phyloP scores from a whole-genome alignment of 1,139 yeast species.

The Diutina sp. region DNA sequence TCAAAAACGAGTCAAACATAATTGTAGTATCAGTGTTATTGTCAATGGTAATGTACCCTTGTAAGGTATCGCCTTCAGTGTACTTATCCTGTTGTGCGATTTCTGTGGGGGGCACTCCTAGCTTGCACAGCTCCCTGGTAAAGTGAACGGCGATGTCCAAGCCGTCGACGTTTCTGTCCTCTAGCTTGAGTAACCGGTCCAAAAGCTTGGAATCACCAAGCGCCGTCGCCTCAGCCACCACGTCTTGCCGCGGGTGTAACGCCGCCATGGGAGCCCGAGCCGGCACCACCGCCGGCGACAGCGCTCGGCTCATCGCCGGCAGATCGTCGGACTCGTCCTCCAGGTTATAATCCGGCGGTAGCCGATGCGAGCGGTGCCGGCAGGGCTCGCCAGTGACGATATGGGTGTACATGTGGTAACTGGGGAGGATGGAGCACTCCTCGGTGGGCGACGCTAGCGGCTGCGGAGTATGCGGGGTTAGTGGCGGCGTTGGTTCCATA shows the following conservation, averaged over 20 bases:
- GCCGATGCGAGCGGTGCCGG: not conserved
- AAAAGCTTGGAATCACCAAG: not conserved
- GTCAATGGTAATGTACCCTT: conserved; percentile 36
- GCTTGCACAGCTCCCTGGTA: conserved; percentile 23
- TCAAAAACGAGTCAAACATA: conserved; percentile 44
- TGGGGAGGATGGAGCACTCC: conserved; percentile 1
- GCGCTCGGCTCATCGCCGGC: not conserved
- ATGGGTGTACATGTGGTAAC: not conserved
- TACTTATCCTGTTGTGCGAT: conserved; percentile 24
- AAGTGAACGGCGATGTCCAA: conserved; percentile 18
- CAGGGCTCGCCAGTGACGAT: not conserved
- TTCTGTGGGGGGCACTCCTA: conserved; percentile 15
- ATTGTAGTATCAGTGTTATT: conserved; percentile 27
- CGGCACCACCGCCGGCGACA: not conserved
- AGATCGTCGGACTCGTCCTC: not conserved
- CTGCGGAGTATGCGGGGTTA: not conserved
- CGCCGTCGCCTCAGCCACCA: not conserved
- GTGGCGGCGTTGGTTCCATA: not conserved
- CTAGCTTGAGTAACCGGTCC: not conserved
- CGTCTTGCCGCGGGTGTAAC: not conserved
- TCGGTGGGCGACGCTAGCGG: not conserved
- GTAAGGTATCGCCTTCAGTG: conserved; percentile 38
- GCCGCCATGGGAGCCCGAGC: not conserved
- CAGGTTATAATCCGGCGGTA: not conserved
- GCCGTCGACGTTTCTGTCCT: conserved; percentile 9